Conservation (phyloP, 2,329 filamentous ascomycete species). For the Cadophora luteo-olivacea region DNA sequence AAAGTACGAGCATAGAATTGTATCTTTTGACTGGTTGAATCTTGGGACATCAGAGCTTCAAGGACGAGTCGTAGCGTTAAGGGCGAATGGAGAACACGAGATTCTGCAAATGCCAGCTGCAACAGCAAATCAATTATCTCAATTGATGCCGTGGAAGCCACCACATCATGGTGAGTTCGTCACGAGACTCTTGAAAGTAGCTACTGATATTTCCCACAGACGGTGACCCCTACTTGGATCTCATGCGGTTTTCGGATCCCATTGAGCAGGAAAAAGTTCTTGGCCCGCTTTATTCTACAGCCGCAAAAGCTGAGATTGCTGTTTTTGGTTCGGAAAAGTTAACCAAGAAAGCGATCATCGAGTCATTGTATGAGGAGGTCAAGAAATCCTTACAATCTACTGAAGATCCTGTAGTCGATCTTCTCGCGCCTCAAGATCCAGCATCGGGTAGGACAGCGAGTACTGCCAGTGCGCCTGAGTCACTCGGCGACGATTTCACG, state of each 20-base stretch:
- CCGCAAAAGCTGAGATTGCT: slow-evolving; percentile 59
- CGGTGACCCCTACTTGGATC: slow-evolving; percentile 57
- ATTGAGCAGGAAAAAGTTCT: slow-evolving; percentile 58
- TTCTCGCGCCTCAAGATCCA: slow-evolving; percentile 26
- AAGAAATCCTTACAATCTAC: slow-evolving; percentile 33
- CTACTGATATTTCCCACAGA: slow-evolving; percentile 49
- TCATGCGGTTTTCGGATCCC: slow-evolving; percentile 64
- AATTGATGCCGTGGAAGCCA: slow-evolving; percentile 65
- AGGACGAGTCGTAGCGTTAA: slow-evolving; percentile 64
- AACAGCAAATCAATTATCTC: slow-evolving; percentile 63
- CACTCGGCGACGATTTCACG: slow-evolving; percentile 27
- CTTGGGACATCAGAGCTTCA: slow-evolving; percentile 60
- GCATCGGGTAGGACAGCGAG: neutral
- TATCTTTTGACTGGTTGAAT: slow-evolving; percentile 73
- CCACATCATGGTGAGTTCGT: slow-evolving; percentile 54
- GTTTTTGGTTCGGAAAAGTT: slow-evolving; percentile 63
- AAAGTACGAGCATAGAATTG: slow-evolving; percentile 60
- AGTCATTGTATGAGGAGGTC: slow-evolving; percentile 41
- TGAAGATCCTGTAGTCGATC: slow-evolving; percentile 36
- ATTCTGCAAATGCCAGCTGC: slow-evolving; percentile 67
- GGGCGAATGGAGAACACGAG: slow-evolving; percentile 66
- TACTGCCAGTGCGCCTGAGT: slow-evolving; percentile 1
- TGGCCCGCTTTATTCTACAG: slow-evolving; percentile 60
- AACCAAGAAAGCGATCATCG: slow-evolving; percentile 39
- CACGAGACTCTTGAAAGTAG: neutral